These are phyloP conservation scores for Suillus variegatus DNA, from an alignment of 768 basidiomycete genomes.

Conservation along the genomic window DNA sequence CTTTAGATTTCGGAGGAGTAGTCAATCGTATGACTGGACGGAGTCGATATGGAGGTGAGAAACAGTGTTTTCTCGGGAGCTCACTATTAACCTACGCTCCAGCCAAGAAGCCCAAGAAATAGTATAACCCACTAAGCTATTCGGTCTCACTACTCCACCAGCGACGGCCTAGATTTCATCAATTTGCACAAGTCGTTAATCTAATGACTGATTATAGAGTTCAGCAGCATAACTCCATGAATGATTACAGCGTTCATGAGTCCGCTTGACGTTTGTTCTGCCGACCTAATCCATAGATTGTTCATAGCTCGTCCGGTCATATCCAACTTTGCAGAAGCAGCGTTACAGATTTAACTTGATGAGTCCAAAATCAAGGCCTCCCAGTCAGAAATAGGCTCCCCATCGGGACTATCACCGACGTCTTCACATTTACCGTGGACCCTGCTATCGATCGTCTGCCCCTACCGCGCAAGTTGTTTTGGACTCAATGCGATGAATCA, in stretches of 20 bases:
- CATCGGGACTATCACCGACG: background rate
- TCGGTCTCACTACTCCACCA: background rate
- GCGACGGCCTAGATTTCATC: background rate
- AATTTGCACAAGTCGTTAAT: background rate
- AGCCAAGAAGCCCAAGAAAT: constrained; percentile 89
- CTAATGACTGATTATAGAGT: background rate
- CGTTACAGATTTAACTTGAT: background rate
- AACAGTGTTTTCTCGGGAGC: background rate
- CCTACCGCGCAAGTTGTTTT: background rate
- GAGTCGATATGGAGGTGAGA: constrained; percentile 89
- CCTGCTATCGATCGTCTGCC: constrained; percentile 31
- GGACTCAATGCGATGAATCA: background rate
- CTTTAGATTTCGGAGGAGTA: constrained; percentile 89
- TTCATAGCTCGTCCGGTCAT: background rate
- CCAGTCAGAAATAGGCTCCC: constrained; percentile 16
- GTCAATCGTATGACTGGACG: constrained; percentile 78
- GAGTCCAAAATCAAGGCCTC: constrained; percentile 3
- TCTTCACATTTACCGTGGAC: constrained; percentile 17
- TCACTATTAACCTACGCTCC: constrained; percentile 11
- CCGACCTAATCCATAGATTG: background rate
- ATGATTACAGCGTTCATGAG: background rate
- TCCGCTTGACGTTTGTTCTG: background rate
- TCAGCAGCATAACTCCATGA: background rate
- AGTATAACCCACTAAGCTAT: constrained; percentile 16
- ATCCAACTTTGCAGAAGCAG: background rate